Conservation (phyloP, 345 rosid genomes). For the Garcia nutans region DNA sequence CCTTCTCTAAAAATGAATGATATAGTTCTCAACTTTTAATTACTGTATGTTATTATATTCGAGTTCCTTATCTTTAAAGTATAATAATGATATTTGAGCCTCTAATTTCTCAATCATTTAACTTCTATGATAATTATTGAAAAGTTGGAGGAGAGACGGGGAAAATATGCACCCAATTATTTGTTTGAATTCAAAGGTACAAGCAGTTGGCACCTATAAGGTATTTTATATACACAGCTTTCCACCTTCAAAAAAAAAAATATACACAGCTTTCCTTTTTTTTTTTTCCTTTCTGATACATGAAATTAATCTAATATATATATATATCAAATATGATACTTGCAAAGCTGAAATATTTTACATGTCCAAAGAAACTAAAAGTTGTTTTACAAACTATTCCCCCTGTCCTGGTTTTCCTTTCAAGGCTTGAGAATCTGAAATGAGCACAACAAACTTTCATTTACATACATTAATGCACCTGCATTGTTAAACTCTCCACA, state of each 20-base stretch:
- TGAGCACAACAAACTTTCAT: slow-evolving; percentile 27
- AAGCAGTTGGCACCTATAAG: neutral
- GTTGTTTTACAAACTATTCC: neutral
- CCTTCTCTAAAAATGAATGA: too few species aligned
- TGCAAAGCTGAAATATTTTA: neutral
- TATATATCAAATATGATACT: neutral
- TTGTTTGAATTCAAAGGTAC: neutral
- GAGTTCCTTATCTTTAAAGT: too few species aligned
- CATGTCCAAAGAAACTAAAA: neutral
- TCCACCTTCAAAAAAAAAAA: too few species aligned
- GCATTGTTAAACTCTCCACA: slow-evolving; percentile 31
- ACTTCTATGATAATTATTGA: too few species aligned
- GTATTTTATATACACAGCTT: slow-evolving; percentile 6
- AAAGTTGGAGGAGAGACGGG: neutral
- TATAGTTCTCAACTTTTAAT: too few species aligned
- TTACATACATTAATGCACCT: slow-evolving; percentile 25
- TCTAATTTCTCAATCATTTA: too few species aligned
- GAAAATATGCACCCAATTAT: neutral
- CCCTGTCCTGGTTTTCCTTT: neutral
- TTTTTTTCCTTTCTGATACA: neutral
- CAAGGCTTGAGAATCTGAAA: slow-evolving; percentile 28
- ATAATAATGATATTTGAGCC: too few species aligned
- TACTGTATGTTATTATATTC: too few species aligned
- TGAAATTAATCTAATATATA: neutral
- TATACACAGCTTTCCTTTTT: neutral